phyloP scores from a whole-genome alignment of 208 protist genomes.

The Crithidia expoeki region DNA sequence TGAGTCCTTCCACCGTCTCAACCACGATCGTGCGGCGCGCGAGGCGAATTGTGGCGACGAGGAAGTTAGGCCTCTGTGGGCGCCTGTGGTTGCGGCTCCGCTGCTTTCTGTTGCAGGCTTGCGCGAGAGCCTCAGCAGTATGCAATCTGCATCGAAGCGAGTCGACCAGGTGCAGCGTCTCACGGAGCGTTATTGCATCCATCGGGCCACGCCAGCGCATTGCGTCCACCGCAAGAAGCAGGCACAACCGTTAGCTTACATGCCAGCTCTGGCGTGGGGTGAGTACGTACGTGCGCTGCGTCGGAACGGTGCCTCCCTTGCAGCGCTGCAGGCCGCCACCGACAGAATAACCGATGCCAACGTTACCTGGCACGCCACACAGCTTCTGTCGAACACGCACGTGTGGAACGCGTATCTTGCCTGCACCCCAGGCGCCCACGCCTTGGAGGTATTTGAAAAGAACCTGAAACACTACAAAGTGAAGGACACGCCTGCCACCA shows the following conservation, averaged over 20 bases:
- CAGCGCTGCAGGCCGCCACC: constrained; percentile 45
- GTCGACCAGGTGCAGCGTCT: not conserved
- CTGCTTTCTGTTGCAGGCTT: constrained; percentile 35
- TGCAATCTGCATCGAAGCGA: too few species aligned
- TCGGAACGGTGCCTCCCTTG: constrained; percentile 56
- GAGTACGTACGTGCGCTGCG: constrained; percentile 58
- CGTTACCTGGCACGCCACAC: constrained; percentile 45
- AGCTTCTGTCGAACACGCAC: constrained; percentile 49
- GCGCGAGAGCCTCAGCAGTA: not conserved
- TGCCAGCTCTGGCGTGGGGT: constrained; percentile 70
- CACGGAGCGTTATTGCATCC: constrained; percentile 9
- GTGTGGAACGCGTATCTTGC: constrained; percentile 79
- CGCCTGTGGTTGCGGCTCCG: constrained; percentile 35
- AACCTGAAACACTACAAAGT: constrained; percentile 59
- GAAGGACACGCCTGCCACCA: constrained; percentile 48
- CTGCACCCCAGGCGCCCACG: constrained; percentile 46
- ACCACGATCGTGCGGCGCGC: not conserved
- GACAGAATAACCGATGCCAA: constrained; percentile 62
- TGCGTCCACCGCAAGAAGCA: not conserved
- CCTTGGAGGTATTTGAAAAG: constrained; percentile 56
- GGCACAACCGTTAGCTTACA: constrained; percentile 34
- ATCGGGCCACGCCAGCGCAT: not conserved
- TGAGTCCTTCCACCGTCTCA: too few species aligned
- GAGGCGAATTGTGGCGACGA: not conserved
- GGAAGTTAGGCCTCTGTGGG: constrained; percentile 4